Evolutionary conservation across 2,329 filamentous ascomycete species (phyloP).

Genomic region (Epichloe typhina): DNA sequence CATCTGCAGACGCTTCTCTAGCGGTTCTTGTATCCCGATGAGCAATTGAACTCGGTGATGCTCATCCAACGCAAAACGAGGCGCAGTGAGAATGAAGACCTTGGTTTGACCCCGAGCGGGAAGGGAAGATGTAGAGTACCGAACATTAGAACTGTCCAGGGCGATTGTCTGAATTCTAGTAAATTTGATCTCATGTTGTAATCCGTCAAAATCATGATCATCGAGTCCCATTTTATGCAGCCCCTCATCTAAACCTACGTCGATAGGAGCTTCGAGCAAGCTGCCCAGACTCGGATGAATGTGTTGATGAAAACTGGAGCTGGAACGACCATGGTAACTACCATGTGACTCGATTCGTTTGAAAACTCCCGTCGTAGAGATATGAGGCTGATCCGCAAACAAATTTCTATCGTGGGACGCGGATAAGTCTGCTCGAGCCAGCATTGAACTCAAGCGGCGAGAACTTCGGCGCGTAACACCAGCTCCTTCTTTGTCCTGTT

Average conservation of each 20-base stretch:
- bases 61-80: conserved; percentile 40
- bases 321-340: conserved; percentile 25
- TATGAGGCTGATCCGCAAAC: conserved; percentile 55
- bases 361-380: conserved; percentile 27
- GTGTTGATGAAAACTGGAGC: conserved; percentile 30
- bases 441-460: conserved; percentile 78
- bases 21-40: conserved; percentile 56
- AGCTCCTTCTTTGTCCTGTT: conserved; percentile 43
- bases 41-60: conserved; percentile 41
- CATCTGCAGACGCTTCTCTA: conserved; percentile 54
- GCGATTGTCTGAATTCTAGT: conserved; percentile 57
- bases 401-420: conserved; percentile 68
- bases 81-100: conserved; percentile 54
- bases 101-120: conserved; percentile 42
- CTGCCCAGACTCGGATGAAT: conserved; percentile 43
- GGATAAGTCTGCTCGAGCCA: conserved; percentile 76
- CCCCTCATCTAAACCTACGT: conserved; percentile 57
- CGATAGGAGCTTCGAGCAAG: conserved; percentile 54
- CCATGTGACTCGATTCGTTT: conserved; percentile 61
- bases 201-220: conserved; percentile 56
- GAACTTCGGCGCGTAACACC: conserved; percentile 45
- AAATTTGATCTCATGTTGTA: conserved; percentile 60
- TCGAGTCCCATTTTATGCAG: conserved; percentile 61
- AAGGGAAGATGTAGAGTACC: conserved; percentile 42
- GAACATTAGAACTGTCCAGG: conserved; percentile 46